Conservation (phyloP, 1,139 yeast species). For the Meyerozyma elateridarum region DNA sequence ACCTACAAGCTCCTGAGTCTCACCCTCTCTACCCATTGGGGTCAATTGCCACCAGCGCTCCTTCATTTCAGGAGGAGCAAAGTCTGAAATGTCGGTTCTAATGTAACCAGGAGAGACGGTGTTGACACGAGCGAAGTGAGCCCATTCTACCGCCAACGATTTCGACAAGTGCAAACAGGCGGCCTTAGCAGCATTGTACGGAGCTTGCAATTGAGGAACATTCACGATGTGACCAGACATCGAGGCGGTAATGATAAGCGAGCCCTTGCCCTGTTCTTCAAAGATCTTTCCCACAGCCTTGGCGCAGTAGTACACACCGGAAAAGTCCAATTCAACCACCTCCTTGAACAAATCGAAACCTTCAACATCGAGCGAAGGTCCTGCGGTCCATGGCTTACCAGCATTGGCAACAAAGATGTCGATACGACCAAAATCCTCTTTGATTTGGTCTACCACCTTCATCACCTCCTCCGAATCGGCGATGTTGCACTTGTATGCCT, state of each 20-base stretch:
- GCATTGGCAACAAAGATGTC: slow-evolving; percentile 18
- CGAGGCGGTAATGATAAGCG: slow-evolving; percentile 73
- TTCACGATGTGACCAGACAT: slow-evolving; percentile 85
- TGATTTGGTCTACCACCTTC: slow-evolving; percentile 10
- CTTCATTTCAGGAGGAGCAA: slow-evolving; percentile 46
- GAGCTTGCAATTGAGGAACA: slow-evolving; percentile 80
- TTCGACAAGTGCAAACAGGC: slow-evolving; percentile 76
- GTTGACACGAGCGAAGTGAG: slow-evolving; percentile 71
- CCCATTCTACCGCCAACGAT: slow-evolving; percentile 84
- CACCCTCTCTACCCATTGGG: slow-evolving; percentile 78
- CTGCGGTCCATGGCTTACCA: slow-evolving; percentile 16
- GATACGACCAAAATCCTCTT: slow-evolving; percentile 14
- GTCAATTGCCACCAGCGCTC: slow-evolving; percentile 59
- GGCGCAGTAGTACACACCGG: slow-evolving; percentile 66
- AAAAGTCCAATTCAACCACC: slow-evolving; percentile 66
- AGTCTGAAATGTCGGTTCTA: slow-evolving; percentile 57
- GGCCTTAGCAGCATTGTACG: slow-evolving; percentile 83
- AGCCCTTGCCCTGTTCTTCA: slow-evolving; percentile 63
- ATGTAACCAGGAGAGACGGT: slow-evolving; percentile 81
- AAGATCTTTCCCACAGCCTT: slow-evolving; percentile 68
- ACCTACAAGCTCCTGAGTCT: slow-evolving; percentile 77
- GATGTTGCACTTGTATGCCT: slow-evolving; percentile 16
- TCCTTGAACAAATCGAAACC: slow-evolving; percentile 48
- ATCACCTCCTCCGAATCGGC: slow-evolving; percentile 12
- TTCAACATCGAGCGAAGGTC: slow-evolving; percentile 15